Evolutionary conservation across 495 filamentous ascomycete genomes (phyloP).

Genomic region (Aspergillus avenaceus): DNA sequence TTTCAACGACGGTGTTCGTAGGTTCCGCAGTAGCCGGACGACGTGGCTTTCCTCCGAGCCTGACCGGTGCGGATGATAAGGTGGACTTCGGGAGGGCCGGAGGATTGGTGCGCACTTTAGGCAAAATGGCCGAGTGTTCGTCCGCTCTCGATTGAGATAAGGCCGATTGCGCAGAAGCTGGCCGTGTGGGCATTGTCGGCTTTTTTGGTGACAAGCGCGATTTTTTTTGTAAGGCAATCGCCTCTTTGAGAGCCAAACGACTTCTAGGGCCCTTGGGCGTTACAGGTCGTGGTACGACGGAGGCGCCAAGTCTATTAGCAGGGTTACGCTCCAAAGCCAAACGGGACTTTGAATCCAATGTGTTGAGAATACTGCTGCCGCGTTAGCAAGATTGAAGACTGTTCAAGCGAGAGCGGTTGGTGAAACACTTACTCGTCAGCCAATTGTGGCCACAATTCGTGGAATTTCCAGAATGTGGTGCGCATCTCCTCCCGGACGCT

Average conservation of each 20-base stretch:
- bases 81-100: conserved; percentile 36
- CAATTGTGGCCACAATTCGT: conserved; percentile 67
- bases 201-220: conserved; percentile 47
- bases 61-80: conserved; percentile 56
- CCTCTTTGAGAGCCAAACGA: conserved; percentile 63
- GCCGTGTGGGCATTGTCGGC: conserved; percentile 60
- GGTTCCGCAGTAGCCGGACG: conserved; percentile 50
- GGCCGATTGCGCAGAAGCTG: conserved; percentile 66
- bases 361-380: no score
- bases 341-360: no score
- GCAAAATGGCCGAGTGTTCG: conserved; percentile 30
- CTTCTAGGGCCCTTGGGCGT: no score
- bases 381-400: conserved; percentile 53
- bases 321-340: conserved; percentile 72
- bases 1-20: no score
- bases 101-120: conserved; percentile 26
- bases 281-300: no score
- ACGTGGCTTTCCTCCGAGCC: conserved; percentile 44
- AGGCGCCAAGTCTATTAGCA: conserved; percentile 52
- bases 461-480: conserved; percentile 79
- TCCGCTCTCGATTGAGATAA: conserved; percentile 42
- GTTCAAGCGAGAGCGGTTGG: not conserved
- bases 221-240: conserved; percentile 80
- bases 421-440: conserved; percentile 60
- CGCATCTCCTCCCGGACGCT: conserved; percentile 81